phyloP scores from a whole-genome alignment of 306 rosid species.

The Herpetospermum pedunculosum region DNA sequence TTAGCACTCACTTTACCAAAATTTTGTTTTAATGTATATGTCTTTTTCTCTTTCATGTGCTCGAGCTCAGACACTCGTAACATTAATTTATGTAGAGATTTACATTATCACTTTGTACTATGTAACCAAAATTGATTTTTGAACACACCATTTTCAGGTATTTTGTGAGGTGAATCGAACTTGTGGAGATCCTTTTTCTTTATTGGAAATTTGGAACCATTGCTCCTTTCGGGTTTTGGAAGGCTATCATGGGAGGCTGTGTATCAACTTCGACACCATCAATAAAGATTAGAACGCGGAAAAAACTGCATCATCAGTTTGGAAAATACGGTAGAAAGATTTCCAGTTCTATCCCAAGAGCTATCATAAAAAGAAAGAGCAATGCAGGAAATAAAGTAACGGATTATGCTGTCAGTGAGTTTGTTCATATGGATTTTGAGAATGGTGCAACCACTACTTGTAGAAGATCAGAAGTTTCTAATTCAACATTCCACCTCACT shows the following conservation, averaged over 20 bases:
- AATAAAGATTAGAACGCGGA: slow-evolving; percentile 19
- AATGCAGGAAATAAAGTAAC: slow-evolving; percentile 39
- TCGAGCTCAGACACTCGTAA: background rate
- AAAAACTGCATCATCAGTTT: slow-evolving; percentile 22
- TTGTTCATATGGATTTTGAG: slow-evolving; percentile 59
- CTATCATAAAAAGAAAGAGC: slow-evolving; percentile 28
- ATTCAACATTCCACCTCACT: slow-evolving; percentile 52
- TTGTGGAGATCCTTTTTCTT: background rate
- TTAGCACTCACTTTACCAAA: background rate
- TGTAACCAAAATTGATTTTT: background rate
- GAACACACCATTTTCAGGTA: slow-evolving; percentile 1
- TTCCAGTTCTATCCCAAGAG: slow-evolving; percentile 22
- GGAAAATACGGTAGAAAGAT: slow-evolving; percentile 32
- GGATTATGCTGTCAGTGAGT: slow-evolving; percentile 70
- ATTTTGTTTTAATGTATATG: background rate
- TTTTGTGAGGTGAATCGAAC: slow-evolving; percentile 2
- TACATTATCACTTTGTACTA: background rate
- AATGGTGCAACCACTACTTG: slow-evolving; percentile 60
- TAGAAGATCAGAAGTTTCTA: slow-evolving; percentile 64
- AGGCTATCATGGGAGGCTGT: slow-evolving; percentile 60
- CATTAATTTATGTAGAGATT: background rate
- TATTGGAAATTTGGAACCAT: background rate
- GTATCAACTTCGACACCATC: slow-evolving; percentile 57
- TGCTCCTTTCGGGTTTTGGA: background rate
- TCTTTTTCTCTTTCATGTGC: background rate